A percentile compares a stretch with the other conserved stretches of the same genome.
phyloP scores from a whole-genome alignment of 1,284 basidiomycete species.

The Puccinia coronata region DNA sequence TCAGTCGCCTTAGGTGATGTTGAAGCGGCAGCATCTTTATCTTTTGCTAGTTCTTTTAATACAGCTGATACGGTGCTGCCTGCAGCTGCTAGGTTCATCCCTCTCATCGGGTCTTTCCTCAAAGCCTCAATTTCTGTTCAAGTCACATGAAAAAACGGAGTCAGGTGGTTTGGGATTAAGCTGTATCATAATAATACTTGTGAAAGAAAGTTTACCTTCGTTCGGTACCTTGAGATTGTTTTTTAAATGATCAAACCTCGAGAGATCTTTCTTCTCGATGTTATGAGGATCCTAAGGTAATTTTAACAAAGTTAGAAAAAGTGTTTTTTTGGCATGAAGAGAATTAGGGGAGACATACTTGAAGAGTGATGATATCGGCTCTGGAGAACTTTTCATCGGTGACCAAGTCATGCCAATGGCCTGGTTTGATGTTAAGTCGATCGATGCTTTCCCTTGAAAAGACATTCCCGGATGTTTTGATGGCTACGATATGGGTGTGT shows the following conservation, averaged over 20 bases:
- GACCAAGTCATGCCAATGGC: conserved; percentile 74
- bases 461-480: conserved; percentile 71
- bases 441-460: conserved; percentile 74
- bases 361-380: conserved; percentile 85
- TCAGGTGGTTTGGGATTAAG: background rate
- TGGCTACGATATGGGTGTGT: conserved; percentile 60
- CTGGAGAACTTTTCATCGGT: conserved; percentile 79
- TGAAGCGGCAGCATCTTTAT: conserved; percentile 44
- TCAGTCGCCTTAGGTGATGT: conserved; percentile 5
- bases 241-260: conserved; percentile 58
- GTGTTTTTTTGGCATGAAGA: background rate
- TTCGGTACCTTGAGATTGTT: conserved; percentile 54
- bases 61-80: conserved; percentile 56
- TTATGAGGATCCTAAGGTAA: conserved; percentile 58
- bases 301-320: conserved; percentile 9
- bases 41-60: conserved; percentile 51
- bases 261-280: conserved; percentile 55
- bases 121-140: conserved; percentile 54
- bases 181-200: background rate
- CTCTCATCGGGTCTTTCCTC: conserved; percentile 53
- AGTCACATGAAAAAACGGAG: background rate
- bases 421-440: conserved; percentile 70
- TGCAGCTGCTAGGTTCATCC: conserved; percentile 56
- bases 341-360: conserved; percentile 69
- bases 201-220: conserved; percentile 19